Evolutionary conservation across 2,329 filamentous ascomycete species (phyloP), one percentile per base, ranked within the genome.

Genomic region (Hymenoscyphus linearis): DNA sequence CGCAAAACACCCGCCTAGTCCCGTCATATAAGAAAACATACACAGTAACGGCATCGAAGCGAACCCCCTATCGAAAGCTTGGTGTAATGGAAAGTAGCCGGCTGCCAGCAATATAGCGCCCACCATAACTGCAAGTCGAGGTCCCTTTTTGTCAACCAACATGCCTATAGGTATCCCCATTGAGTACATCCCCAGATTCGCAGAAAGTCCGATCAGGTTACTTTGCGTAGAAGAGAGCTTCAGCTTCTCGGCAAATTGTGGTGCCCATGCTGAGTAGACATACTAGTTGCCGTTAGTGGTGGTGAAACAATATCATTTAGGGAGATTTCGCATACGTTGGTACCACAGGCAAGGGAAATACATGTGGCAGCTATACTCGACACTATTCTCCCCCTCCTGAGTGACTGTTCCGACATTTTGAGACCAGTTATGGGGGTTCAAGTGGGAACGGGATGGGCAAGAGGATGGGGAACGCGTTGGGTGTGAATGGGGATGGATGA

Each of bases 201-300:
- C 90, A 54, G 85, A 83, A n/a, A 89, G 81, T 52, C 90, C 93
- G 72, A 99, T 93, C 67, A 98, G 76, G 76, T 99, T 98, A 76
- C 86, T 92, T 75, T 97, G 83, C 2, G 93, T 98, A n/a, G 95
- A 89, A 14, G 92, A 92, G 64, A 98, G 84, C 73, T 89, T 86
- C 69, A 99, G 81, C 68, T 85, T 87, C 71, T 96, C 87, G 56
- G 93, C 92, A 73, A 97, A 97, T 76, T 97, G 93, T 22, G 95
- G 95, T 14, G 91, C 92, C 93, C 95, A 99, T 76, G 93, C 93
- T 60, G 92, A 97, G 77, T 97, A 99, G 72, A 93, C 93, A 84
- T 99, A 98, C 91, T 97, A 72, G 56, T 22, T 25, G n/a, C 10
- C 22, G 40, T 47, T 22, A 47, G 40, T 47, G n/a, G 40, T 47